Evolutionary conservation across 768 basidiomycete genomes (phyloP), one percentile per base, ranked within the genome.

Genomic region (Tricholoma hemisulphureum): DNA sequence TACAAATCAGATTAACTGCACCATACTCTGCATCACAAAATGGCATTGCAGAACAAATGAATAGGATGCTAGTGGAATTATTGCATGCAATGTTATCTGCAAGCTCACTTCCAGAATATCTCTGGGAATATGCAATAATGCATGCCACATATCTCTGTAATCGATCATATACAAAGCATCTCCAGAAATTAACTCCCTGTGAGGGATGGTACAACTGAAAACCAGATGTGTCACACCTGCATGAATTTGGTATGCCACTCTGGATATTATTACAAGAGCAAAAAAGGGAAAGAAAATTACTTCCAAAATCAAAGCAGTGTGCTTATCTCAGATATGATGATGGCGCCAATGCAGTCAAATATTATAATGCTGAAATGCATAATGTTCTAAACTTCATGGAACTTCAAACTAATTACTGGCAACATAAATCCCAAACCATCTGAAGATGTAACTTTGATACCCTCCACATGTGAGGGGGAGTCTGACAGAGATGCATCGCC

Each of bases 11-110:
- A 49, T 57, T 68, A 1, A 75, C 71, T 1, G 57, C 63, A 5
- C 73, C 68, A 8, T 61, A 75, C 57, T 67, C 67, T 0, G 70
- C 67, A 0, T 56, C 68, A 28, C 67, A 75, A 39, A 77, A 77
- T 37, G 71, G 76, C 1, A 54, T 73, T 8, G 69, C 74, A 6
- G 68, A 77, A 53, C 49, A 65, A 9, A 58, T 64, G 6, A 76
- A 73, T 55, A 56, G 69, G 18, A 71, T 65, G 1, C 29, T 67
- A 3, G 23, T 20, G 6, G 21, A 49, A 24, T 28, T 49, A 20
- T 20, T 23, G 7, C 7, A 23, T 21, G 23, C 46, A 5, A 49
- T 49, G 46, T 16, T 75, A 0, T 49, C 66, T 0, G 60, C 58
- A 0, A 32, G 45, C 2, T 23, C 66, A 57, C 35, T 55, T 6